Percentiles rank a stretch among this genome's conserved stretches.
Evolutionary conservation across 1,284 basidiomycete genomes (phyloP).

Genomic region (Cutaneotrichosporon arboriforme): DNA sequence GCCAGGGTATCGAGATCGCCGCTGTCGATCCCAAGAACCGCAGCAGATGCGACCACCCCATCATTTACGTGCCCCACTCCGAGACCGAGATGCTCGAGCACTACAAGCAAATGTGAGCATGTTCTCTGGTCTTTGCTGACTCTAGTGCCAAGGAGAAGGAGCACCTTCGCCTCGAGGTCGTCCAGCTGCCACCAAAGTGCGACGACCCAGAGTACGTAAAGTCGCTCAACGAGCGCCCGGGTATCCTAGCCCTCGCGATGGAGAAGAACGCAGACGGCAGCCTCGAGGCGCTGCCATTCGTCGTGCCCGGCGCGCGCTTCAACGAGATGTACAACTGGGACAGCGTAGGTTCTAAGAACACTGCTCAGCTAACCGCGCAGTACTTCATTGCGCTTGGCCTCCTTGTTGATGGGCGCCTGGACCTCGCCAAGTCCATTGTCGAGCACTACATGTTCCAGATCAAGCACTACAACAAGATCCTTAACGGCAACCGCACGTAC

Average conservation of each 20-base stretch:
- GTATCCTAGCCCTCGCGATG: conserved; percentile 93
- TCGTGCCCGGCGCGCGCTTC: conserved; percentile 95
- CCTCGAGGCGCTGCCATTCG: conserved; percentile 89
- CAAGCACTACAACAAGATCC: conserved; percentile 83
- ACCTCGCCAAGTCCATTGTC: conserved; percentile 93
- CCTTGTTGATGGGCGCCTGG: conserved; percentile 85
- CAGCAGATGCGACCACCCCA: conserved; percentile 73
- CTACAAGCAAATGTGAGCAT: conserved; percentile 57
- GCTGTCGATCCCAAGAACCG: conserved; percentile 96
- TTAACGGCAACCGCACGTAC: conserved; percentile 49
- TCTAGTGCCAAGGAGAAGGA: conserved; percentile 62
- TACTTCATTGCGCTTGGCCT: conserved; percentile 62
- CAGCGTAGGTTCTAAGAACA: conserved; percentile 29
- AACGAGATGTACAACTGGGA: conserved; percentile 69
- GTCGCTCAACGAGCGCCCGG: conserved; percentile 87
- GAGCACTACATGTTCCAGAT: conserved; percentile 99
- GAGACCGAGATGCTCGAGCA: conserved; percentile 93
- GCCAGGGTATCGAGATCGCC: conserved; percentile 92
- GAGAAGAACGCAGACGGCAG: conserved; percentile 70
- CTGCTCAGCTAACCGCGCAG: conserved; percentile 14
- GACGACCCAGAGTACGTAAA: conserved; percentile 87
- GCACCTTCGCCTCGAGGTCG: conserved; percentile 84
- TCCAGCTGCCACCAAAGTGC: conserved; percentile 74
- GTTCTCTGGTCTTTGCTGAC: neutral
- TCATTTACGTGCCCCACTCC: conserved; percentile 88